Percentiles rank a stretch among this genome's conserved stretches.
Evolutionary conservation across 352 stramenopile genomes (phyloP).

Genomic region (Phytophthora megakarya): DNA sequence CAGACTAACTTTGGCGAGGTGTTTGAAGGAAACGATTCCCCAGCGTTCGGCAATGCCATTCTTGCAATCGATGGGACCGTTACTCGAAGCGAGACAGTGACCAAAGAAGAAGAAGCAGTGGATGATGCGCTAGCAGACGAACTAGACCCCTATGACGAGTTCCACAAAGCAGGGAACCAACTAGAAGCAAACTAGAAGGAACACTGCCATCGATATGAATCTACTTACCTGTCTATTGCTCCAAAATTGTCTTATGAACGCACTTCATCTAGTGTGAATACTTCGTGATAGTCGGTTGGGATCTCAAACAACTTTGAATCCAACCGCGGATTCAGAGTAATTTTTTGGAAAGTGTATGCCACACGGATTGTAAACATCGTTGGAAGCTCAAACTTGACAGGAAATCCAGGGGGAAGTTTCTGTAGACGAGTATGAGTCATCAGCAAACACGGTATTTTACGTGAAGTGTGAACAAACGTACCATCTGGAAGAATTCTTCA

Average conservation of each 20-base stretch:
- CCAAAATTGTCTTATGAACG: conserved; percentile 35
- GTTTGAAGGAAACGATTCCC: conserved; percentile 19
- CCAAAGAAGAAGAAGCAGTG: conserved; percentile 1
- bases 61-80: conserved; percentile 6
- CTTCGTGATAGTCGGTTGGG: conserved; percentile 54
- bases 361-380: conserved; percentile 84
- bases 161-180: conserved; percentile 3
- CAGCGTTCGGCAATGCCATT: conserved; percentile 13
- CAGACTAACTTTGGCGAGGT: conserved; percentile 1
- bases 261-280: conserved; percentile 64
- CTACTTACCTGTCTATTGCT: background rate
- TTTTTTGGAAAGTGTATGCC: conserved; percentile 85
- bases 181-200: conserved; percentile 11
- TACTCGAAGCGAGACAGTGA: background rate
- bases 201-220: too few relatives aligned
- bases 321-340: conserved; percentile 54
- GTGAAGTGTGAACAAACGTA: conserved; percentile 27
- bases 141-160: conserved; percentile 22
- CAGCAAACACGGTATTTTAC: conserved; percentile 5
- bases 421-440: conserved; percentile 23
- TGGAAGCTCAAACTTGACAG: conserved; percentile 80
- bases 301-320: conserved; percentile 62
- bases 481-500: conserved; percentile 86
- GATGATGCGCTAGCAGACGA: conserved; percentile 23
- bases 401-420: conserved; percentile 83